A percentile compares a stretch with the other conserved stretches of the same genome.
Conservation (phyloP, 495 filamentous ascomycete genomes). For the Pseudevernia furfuracea region DNA sequence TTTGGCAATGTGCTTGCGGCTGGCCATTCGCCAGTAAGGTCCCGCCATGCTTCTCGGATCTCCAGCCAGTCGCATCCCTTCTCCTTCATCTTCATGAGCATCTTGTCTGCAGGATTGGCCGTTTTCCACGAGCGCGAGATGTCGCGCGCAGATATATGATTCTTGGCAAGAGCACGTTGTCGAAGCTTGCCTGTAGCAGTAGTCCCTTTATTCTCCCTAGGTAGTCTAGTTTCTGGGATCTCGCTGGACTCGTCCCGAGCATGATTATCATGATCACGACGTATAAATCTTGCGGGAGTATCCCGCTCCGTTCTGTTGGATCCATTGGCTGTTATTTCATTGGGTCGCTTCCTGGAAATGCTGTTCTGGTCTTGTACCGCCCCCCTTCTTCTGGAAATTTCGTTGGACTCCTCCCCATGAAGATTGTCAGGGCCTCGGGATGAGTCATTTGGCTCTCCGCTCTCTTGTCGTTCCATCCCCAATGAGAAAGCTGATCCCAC, state of each 20-base stretch:
- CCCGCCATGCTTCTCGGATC: conserved; percentile 9
- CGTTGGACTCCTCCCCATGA: not conserved
- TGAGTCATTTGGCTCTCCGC: not conserved
- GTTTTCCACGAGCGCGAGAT: conserved; percentile 5
- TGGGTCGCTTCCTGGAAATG: not conserved
- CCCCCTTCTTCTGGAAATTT: not conserved
- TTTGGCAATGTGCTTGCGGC: not conserved
- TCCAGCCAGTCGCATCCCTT: not conserved
- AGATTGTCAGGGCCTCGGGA: not conserved
- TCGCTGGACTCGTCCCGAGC: not conserved
- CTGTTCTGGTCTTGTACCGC: not conserved
- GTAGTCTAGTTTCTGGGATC: not conserved
- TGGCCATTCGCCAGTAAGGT: not conserved
- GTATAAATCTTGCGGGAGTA: not conserved
- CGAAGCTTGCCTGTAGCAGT: not conserved
- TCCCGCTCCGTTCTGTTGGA: not conserved
- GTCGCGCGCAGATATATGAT: not conserved
- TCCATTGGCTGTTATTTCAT: not conserved
- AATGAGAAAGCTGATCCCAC: not conserved
- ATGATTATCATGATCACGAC: not conserved
- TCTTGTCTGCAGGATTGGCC: conserved; percentile 4
- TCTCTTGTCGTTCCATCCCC: not conserved
- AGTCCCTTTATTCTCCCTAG: not conserved
- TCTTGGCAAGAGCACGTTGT: not conserved
- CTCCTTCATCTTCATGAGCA: conserved; percentile 2